A percentile compares a stretch with the other conserved stretches of the same genome.
phyloP scores from a whole-genome alignment of 2,329 filamentous ascomycete genomes.

The Clonostachys chloroleuca region DNA sequence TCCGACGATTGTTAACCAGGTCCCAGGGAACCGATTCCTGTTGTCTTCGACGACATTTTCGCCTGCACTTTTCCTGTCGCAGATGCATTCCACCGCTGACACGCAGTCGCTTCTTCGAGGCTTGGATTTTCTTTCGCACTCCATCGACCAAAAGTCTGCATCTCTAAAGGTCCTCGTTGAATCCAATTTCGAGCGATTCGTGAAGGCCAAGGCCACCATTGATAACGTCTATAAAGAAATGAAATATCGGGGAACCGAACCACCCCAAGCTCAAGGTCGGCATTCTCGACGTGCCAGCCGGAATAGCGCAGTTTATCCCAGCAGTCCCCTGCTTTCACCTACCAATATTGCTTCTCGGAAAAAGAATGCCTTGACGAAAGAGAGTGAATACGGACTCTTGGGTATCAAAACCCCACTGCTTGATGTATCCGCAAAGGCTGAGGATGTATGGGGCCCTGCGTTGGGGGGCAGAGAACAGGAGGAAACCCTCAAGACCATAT shows the following conservation, averaged over 20 bases:
- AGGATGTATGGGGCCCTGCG: constrained; percentile 96
- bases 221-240: constrained; percentile 99
- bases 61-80: constrained; percentile 84
- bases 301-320: constrained; percentile 50
- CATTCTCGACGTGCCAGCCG: constrained; percentile 68
- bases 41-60: constrained; percentile 95
- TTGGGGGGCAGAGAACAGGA: constrained; percentile 89
- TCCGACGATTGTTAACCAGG: neutral
- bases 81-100: constrained; percentile 83
- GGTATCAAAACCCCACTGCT: constrained; percentile 85
- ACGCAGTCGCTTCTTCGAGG: constrained; percentile 77
- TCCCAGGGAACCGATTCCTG: constrained; percentile 82
- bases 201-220: constrained; percentile 94
- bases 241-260: constrained; percentile 66
- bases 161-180: constrained; percentile 95
- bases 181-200: constrained; percentile 97
- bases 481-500: constrained; percentile 74
- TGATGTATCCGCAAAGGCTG: constrained; percentile 88
- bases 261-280: constrained; percentile 30
- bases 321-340: constrained; percentile 28
- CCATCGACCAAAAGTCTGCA: constrained; percentile 96
- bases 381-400: constrained; percentile 84
- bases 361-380: constrained; percentile 89
- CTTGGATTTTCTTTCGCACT: constrained; percentile 79
- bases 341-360: constrained; percentile 53